Percentiles rank a stretch among this genome's conserved stretches.
phyloP scores from a whole-genome alignment of 257 asterid species.

The Nicotiana obtusifolia region DNA sequence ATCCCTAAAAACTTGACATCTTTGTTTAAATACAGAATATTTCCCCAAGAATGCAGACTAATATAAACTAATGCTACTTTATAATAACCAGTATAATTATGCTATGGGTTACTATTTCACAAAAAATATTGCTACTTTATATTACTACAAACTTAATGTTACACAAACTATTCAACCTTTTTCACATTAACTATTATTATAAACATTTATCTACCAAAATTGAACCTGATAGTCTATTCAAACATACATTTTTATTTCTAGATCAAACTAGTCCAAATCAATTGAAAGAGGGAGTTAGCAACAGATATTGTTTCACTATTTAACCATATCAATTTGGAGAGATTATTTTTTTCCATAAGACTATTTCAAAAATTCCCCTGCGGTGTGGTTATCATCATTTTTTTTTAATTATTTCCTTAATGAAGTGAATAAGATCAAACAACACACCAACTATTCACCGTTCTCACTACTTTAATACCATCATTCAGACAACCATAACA shows the following conservation, averaged over 20 bases:
- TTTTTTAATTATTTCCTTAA: background rate
- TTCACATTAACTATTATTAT: background rate
- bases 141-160: background rate
- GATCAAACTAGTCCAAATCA: background rate
- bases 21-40: background rate
- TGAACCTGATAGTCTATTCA: background rate
- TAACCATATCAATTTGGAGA: background rate
- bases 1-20: background rate
- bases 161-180: background rate
- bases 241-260: background rate
- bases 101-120: background rate
- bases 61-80: background rate
- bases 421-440: background rate
- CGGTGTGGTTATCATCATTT: background rate
- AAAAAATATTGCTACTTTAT: background rate
- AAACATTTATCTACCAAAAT: background rate
- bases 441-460: background rate
- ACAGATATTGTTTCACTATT: background rate
- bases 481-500: background rate
- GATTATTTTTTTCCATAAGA: background rate
- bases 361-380: background rate
- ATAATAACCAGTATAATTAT: background rate
- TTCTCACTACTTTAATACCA: background rate
- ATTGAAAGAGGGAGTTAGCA: background rate
- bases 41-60: background rate